Conservation (phyloP, 1,284 basidiomycete genomes). For the Somion occarium region DNA sequence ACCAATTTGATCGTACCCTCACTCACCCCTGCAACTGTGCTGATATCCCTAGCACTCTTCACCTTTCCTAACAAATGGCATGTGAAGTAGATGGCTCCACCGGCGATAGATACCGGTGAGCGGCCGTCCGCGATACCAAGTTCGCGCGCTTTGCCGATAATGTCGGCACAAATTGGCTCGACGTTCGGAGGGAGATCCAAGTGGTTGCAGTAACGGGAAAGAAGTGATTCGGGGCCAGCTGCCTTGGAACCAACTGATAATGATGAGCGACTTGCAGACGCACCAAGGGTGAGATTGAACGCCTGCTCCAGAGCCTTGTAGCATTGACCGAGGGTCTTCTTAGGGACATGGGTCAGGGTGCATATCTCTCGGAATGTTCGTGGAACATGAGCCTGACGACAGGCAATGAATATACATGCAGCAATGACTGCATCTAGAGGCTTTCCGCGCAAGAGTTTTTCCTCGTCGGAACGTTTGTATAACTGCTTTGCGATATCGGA, state of each 20-base stretch:
- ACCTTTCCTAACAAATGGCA: slow-evolving; percentile 74
- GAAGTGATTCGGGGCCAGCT: slow-evolving; percentile 75
- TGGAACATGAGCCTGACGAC: slow-evolving; percentile 89
- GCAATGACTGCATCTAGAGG: slow-evolving; percentile 92
- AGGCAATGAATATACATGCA: slow-evolving; percentile 97
- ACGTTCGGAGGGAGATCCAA: slow-evolving; percentile 83
- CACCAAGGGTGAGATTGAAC: slow-evolving; percentile 82
- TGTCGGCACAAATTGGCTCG: slow-evolving; percentile 80
- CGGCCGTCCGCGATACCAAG: slow-evolving; percentile 89
- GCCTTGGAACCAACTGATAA: slow-evolving; percentile 34
- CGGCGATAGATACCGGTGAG: slow-evolving; percentile 94
- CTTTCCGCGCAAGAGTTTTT: slow-evolving; percentile 90
- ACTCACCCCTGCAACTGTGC: slow-evolving; percentile 93
- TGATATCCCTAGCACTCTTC: slow-evolving; percentile 83
- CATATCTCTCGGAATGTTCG: slow-evolving; percentile 97
- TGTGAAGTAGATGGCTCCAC: slow-evolving; percentile 93
- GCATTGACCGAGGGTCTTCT: slow-evolving; percentile 93
- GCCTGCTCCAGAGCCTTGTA: slow-evolving; percentile 92
- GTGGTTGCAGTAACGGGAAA: slow-evolving; percentile 94
- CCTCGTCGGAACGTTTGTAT: slow-evolving; percentile 95
- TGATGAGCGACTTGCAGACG: slow-evolving; percentile 38
- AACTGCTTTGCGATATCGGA: slow-evolving; percentile 96
- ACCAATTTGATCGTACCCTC: slow-evolving; percentile 94
- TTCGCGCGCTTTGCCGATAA: slow-evolving; percentile 78
- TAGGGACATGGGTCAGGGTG: slow-evolving; percentile 88